Percentiles rank a stretch among this genome's conserved stretches.
Evolutionary conservation across 306 rosid genomes (phyloP).

Genomic region (Lablab purpureus): DNA sequence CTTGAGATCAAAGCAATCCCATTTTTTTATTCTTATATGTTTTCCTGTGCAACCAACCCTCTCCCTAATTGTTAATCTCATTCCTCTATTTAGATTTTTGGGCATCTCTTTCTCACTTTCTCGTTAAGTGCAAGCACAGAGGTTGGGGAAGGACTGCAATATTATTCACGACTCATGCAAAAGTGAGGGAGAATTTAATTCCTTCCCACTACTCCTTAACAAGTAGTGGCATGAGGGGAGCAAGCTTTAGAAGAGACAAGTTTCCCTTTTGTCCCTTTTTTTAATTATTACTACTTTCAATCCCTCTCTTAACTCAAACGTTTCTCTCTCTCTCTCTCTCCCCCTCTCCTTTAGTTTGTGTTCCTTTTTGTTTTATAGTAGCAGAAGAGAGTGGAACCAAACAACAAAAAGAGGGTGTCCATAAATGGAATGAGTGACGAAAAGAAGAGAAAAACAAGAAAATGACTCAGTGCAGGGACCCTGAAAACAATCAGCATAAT

Average conservation of each 20-base stretch:
- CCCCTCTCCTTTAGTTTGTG: conserved; percentile 30
- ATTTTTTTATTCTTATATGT: conserved; percentile 18
- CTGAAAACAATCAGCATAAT: conserved; percentile 48
- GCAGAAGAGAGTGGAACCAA: conserved; percentile 40
- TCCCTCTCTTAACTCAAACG: conserved; percentile 43
- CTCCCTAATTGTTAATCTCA: conserved; percentile 36
- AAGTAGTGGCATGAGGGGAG: conserved; percentile 58
- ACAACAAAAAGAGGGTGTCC: conserved; percentile 41
- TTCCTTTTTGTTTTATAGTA: conserved; percentile 29
- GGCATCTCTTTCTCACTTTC: conserved; percentile 23
- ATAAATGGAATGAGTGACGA: conserved; percentile 52
- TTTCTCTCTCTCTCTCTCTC: conserved; percentile 11
- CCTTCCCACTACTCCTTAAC: conserved; percentile 54
- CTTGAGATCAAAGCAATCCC: conserved; percentile 76
- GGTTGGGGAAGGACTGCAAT: conserved; percentile 37
- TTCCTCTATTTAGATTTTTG: conserved; percentile 20
- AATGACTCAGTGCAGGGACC: conserved; percentile 65
- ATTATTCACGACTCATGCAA: conserved; percentile 42
- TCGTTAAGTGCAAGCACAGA: conserved; percentile 36
- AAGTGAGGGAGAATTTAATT: conserved; percentile 60
- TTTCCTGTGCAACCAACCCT: conserved; percentile 43
- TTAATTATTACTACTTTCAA: conserved; percentile 43
- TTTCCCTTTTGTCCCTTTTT: conserved; percentile 52
- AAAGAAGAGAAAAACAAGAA: conserved; percentile 43
- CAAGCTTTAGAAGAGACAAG: conserved; percentile 62